A percentile compares a stretch with the other conserved stretches of the same genome.
Conservation (phyloP, 2,329 filamentous ascomycete species). For the Phyllosticta capitalensis region DNA sequence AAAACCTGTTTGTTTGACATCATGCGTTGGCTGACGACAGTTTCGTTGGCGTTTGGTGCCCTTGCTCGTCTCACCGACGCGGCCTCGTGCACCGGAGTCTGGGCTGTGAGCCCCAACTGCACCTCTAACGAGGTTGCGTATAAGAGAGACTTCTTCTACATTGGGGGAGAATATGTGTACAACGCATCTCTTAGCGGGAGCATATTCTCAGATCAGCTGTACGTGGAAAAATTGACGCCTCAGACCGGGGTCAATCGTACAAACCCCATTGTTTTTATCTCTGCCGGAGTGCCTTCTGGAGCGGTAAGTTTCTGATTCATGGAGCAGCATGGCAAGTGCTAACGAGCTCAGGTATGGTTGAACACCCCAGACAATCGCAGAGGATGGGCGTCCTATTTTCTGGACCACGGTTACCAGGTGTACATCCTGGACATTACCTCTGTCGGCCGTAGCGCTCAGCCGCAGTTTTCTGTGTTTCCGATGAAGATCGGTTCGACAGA, state of each 20-base stretch:
- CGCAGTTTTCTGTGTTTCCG: not conserved
- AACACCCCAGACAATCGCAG: constrained; percentile 39
- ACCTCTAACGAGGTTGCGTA: constrained; percentile 17
- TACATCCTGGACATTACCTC: constrained; percentile 36
- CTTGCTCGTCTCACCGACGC: not conserved
- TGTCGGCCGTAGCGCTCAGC: constrained; percentile 21
- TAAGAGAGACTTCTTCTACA: constrained; percentile 18
- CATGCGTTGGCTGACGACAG: not conserved
- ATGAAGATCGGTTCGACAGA: constrained; percentile 3
- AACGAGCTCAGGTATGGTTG: constrained; percentile 32
- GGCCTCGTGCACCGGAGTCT: constrained; percentile 1
- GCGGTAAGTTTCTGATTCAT: constrained; percentile 1
- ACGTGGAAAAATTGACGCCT: constrained; percentile 42
- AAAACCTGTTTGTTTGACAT: not conserved
- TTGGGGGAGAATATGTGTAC: constrained; percentile 19
- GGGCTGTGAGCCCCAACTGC: constrained; percentile 14
- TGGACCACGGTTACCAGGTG: constrained; percentile 36
- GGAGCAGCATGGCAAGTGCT: not conserved
- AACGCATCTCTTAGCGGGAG: constrained; percentile 14
- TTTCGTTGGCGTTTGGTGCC: not conserved
- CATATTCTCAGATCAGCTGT: constrained; percentile 38
- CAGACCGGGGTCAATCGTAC: constrained; percentile 15
- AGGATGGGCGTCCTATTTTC: constrained; percentile 41
- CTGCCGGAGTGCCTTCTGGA: constrained; percentile 13
- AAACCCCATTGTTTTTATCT: constrained; percentile 19